Evolutionary conservation across 495 filamentous ascomycete genomes (phyloP).

Genomic region (Letharia columbiana): DNA sequence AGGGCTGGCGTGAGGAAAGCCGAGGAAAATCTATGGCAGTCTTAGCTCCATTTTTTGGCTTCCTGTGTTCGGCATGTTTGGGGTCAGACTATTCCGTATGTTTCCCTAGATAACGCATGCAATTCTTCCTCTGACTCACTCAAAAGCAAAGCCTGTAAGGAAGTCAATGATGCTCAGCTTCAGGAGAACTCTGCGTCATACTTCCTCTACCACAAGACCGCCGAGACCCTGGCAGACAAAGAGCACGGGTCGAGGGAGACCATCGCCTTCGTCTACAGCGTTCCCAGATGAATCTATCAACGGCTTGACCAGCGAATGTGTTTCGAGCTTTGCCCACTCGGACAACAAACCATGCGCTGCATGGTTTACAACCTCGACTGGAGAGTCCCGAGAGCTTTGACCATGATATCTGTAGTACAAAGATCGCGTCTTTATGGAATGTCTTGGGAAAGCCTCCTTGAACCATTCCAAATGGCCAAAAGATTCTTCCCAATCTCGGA

Average conservation of each 20-base stretch:
- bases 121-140: not conserved
- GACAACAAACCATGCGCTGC: not conserved
- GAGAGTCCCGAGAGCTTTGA: not conserved
- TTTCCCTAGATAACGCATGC: not conserved
- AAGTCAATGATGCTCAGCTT: not conserved
- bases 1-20: constrained; percentile 5
- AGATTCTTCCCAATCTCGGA: no score
- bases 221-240: constrained; percentile 3
- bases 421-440: not conserved
- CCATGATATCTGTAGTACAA: not conserved
- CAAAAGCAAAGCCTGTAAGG: constrained; percentile 1
- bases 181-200: not conserved
- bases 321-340: not conserved
- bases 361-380: not conserved
- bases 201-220: not conserved
- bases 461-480: not conserved
- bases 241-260: not conserved
- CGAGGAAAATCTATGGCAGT: not conserved
- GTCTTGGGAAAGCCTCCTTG: not conserved
- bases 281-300: not conserved
- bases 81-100: not conserved
- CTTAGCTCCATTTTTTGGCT: not conserved
- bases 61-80: not conserved
- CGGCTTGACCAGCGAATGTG: not conserved
- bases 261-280: not conserved